A percentile compares a stretch with the other conserved stretches of the same genome.
Conservation (phyloP, 129 eudicot species). For the Ambrosia artemisiifolia region DNA sequence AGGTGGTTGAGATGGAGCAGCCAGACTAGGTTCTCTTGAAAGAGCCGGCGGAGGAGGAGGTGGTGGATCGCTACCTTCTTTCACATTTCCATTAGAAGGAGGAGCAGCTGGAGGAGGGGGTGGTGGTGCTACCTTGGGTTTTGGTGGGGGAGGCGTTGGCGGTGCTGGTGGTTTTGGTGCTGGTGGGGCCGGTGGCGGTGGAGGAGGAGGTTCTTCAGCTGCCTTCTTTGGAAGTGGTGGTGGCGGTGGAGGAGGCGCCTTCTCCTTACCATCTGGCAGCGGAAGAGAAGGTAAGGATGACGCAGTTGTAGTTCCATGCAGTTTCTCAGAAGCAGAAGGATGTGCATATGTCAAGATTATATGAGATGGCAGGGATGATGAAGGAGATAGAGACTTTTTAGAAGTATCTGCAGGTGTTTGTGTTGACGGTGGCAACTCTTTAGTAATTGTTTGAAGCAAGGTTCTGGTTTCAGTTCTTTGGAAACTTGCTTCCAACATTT, state of each 20-base stretch:
- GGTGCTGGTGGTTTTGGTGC: constrained; percentile 24
- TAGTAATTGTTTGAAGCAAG: constrained; percentile 26
- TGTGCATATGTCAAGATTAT: constrained; percentile 32
- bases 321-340: constrained; percentile 25
- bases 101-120: constrained; percentile 27
- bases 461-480: constrained; percentile 26
- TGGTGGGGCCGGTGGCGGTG: constrained; percentile 35
- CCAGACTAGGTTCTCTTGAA: constrained; percentile 1
- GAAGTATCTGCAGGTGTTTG: constrained; percentile 19
- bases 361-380: constrained; percentile 27
- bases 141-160: constrained; percentile 29
- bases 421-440: constrained; percentile 18
- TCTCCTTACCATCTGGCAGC: constrained; percentile 6
- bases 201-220: constrained; percentile 23
- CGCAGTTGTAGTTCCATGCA: constrained; percentile 9
- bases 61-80: constrained; percentile 21
- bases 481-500: constrained; percentile 41
- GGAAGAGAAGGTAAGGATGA: constrained; percentile 22
- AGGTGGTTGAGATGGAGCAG: constrained; percentile 38
- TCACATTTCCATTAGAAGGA: constrained; percentile 24
- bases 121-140: constrained; percentile 22
- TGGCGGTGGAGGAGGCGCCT: constrained; percentile 31
- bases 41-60: constrained; percentile 34
- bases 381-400: constrained; percentile 5
- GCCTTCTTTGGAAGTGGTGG: constrained; percentile 17